These are phyloP conservation scores for Hirschioporus abietinus DNA, from an alignment of 768 basidiomycete genomes.

Conservation along the genomic window DNA sequence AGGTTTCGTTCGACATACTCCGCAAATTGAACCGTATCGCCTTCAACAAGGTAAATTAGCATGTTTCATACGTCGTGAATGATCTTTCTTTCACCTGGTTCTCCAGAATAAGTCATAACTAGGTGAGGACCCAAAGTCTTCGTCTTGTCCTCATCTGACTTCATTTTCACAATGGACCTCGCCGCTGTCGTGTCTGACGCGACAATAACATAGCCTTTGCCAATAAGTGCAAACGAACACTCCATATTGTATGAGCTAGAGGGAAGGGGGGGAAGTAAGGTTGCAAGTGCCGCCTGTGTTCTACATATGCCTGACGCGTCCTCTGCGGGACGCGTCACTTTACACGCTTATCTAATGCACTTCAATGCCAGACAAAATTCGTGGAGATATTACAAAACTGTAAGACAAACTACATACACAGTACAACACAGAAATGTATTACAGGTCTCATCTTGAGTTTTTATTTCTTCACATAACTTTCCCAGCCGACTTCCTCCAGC, in stretches of 20 bases:
- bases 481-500: conserved; percentile 81
- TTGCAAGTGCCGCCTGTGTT: not conserved
- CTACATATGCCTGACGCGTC: not conserved
- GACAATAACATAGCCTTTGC: conserved; percentile 90
- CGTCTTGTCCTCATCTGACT: conserved; percentile 95
- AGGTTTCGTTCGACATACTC: conserved; percentile 96
- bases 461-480: conserved; percentile 55
- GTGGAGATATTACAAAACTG: too few species aligned
- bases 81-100: conserved; percentile 58
- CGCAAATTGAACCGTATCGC: conserved; percentile 94
- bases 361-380: not conserved
- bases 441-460: too few species aligned
- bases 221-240: conserved; percentile 83
- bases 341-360: not conserved
- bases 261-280: not conserved
- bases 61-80: conserved; percentile 6
- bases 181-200: conserved; percentile 88
- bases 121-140: conserved; percentile 86
- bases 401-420: too few species aligned
- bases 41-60: too few species aligned
- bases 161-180: conserved; percentile 96
- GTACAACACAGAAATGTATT: too few species aligned
- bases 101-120: conserved; percentile 92
- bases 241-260: conserved; percentile 52
- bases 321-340: not conserved